Conservation (phyloP, 2,329 filamentous ascomycete genomes). For the Ophiostoma perfectum region DNA sequence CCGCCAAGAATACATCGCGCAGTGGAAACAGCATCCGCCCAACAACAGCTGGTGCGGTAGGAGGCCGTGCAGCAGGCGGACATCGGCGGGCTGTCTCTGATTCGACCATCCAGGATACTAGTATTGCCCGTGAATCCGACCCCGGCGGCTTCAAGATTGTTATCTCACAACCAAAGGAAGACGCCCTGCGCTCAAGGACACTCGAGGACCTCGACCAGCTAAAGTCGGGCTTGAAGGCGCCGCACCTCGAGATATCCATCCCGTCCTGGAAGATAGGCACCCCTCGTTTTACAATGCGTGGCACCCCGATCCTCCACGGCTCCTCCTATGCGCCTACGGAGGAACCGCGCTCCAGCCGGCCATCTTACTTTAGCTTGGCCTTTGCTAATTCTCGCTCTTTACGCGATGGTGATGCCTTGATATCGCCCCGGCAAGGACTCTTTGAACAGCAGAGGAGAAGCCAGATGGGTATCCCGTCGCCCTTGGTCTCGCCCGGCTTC, state of each 20-base stretch:
- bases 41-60: conserved; percentile 14
- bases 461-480: not conserved
- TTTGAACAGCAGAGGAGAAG: conserved; percentile 11
- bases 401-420: conserved; percentile 26
- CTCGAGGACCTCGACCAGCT: conserved; percentile 50
- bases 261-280: conserved; percentile 80
- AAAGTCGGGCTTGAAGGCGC: conserved; percentile 38
- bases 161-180: conserved; percentile 65
- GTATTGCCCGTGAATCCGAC: conserved; percentile 48
- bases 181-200: conserved; percentile 53
- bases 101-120: conserved; percentile 66
- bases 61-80: conserved; percentile 25
- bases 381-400: conserved; percentile 35
- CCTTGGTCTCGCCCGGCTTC: conserved; percentile 33
- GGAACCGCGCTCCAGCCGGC: conserved; percentile 57
- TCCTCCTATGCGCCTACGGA: conserved; percentile 77
- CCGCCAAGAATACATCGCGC: conserved; percentile 11
- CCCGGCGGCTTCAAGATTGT: conserved; percentile 71
- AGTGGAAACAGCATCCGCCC: conserved; percentile 9
- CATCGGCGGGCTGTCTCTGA: conserved; percentile 68
- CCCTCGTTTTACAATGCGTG: conserved; percentile 70
- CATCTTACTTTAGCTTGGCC: conserved; percentile 34
- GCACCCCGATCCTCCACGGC: conserved; percentile 70
- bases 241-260: conserved; percentile 63
- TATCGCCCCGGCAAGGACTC: conserved; percentile 20